Evolutionary conservation across 75 land plant species (phyloP).

Genomic region (Picea glauca): DNA sequence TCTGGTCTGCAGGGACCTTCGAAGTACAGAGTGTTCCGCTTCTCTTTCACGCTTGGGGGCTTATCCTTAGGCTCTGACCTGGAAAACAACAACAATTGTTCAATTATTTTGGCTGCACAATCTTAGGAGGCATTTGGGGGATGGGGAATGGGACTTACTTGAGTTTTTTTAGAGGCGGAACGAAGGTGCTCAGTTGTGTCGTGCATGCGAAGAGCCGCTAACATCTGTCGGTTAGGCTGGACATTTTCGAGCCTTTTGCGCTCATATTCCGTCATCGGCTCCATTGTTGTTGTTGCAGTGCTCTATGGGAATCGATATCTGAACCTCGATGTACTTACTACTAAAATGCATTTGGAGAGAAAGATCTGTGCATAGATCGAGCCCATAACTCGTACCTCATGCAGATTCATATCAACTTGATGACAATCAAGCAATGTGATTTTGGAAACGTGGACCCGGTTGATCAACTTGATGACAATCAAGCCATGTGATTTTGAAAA

Average conservation of each 20-base stretch:
- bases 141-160: constrained; percentile 15
- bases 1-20: constrained; percentile 51
- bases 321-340: too few species aligned
- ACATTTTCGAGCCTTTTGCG: constrained; percentile 52
- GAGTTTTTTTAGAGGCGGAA: constrained; percentile 25
- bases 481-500: too few species aligned
- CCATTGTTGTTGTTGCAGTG: not conserved
- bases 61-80: constrained; percentile 38
- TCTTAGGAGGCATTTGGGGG: not conserved
- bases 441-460: too few species aligned
- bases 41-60: constrained; percentile 24
- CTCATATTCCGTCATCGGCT: constrained; percentile 46
- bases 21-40: constrained; percentile 33
- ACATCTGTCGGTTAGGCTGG: constrained; percentile 40
- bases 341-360: too few species aligned
- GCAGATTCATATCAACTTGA: too few species aligned
- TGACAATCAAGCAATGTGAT: too few species aligned
- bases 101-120: not conserved
- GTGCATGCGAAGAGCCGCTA: constrained; percentile 48
- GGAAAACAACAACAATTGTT: not conserved
- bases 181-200: constrained; percentile 30
- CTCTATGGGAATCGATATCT: too few species aligned
- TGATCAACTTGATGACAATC: too few species aligned
- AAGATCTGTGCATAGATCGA: too few species aligned
- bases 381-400: too few species aligned